A percentile compares a stretch with the other conserved stretches of the same genome.
Conservation (phyloP, 495 filamentous ascomycete species). For the Beverwykella pulmonaria region DNA sequence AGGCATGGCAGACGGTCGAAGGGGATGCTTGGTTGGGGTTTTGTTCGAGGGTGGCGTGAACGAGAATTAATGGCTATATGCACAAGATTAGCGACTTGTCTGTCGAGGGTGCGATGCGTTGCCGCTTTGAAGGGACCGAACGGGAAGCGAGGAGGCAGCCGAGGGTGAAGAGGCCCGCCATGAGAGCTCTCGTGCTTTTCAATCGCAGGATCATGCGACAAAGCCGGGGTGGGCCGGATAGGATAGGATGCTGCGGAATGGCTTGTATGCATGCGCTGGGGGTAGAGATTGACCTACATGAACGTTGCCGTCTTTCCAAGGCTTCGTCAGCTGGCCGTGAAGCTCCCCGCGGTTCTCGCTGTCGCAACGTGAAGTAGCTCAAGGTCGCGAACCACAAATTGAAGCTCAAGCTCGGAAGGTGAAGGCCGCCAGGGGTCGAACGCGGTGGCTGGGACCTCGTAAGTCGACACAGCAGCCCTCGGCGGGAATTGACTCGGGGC, state of each 20-base stretch:
- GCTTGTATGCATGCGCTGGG: constrained; percentile 3
- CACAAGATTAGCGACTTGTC: neutral
- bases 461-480: neutral
- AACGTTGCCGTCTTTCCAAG: neutral
- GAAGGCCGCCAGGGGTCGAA: neutral
- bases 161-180: neutral
- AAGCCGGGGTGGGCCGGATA: constrained; percentile 25
- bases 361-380: neutral
- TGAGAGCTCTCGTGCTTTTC: neutral
- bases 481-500: neutral
- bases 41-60: neutral
- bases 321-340: neutral
- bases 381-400: neutral
- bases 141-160: too few relatives aligned
- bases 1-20: constrained; percentile 41
- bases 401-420: neutral
- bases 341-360: neutral
- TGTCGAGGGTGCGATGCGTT: neutral
- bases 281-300: neutral
- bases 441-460: neutral
- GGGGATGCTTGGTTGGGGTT: neutral
- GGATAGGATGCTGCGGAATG: constrained; percentile 29
- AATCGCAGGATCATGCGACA: constrained; percentile 15
- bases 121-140: too few relatives aligned
- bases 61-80: too few relatives aligned